These are phyloP conservation scores for Fusarium hostae DNA, from an alignment of 2,329 filamentous ascomycete species.

Conservation along the genomic window DNA sequence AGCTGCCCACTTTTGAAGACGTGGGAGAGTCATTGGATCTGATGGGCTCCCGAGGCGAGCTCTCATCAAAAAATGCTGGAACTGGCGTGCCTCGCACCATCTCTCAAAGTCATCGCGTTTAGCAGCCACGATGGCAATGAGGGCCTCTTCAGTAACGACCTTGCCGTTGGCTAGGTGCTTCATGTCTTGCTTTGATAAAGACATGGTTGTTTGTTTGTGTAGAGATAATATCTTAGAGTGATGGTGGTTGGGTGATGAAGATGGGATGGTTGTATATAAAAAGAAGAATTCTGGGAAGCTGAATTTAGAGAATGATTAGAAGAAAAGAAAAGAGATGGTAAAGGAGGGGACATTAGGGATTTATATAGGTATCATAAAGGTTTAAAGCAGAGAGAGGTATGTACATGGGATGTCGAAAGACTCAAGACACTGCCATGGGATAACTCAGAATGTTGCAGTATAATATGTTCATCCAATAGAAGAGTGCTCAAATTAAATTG, in stretches of 20 bases:
- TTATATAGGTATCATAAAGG: neutral
- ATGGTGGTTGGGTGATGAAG: neutral
- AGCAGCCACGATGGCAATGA: neutral
- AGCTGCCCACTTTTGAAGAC: neutral
- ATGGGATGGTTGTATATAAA: neutral
- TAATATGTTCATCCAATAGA: neutral
- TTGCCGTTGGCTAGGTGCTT: neutral
- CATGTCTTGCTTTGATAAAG: neutral
- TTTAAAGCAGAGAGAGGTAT: neutral
- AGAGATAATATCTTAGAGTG: neutral
- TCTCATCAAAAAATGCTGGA: neutral
- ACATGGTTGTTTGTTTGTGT: neutral
- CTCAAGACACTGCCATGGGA: neutral
- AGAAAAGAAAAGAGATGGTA: accelerated
- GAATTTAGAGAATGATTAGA: neutral
- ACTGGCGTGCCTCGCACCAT: neutral
- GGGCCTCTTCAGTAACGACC: neutral
- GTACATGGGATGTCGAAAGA: no score
- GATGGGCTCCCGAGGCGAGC: neutral
- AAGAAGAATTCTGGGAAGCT: neutral
- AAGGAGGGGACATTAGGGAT: accelerated
- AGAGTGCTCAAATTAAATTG: accelerated
- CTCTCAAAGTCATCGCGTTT: neutral
- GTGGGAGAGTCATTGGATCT: neutral
- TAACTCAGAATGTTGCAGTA: neutral